Percentiles rank a stretch among this genome's conserved stretches.
Conservation (phyloP, 805 yeast species). For the Lipomyces starkeyi region DNA sequence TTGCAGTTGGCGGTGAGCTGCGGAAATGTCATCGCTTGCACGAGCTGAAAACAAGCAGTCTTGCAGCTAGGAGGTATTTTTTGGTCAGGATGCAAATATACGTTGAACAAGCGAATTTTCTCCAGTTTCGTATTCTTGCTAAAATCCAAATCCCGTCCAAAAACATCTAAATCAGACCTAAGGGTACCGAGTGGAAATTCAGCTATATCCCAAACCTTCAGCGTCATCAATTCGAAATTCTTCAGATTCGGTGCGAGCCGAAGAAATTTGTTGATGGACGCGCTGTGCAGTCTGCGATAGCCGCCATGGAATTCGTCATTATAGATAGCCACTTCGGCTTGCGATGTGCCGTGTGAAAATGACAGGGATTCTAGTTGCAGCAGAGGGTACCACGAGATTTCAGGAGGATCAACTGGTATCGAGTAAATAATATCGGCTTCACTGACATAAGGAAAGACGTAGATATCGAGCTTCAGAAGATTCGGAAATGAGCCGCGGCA, state of each 20-base stretch:
- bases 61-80: background rate
- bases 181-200: background rate
- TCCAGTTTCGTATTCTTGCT: background rate
- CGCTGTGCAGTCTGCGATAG: conserved; percentile 1
- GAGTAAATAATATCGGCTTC: conserved; percentile 1
- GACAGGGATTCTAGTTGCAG: background rate
- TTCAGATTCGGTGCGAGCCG: background rate
- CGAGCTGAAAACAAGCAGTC: background rate
- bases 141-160: background rate
- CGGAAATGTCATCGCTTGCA: background rate
- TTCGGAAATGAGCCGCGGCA: conserved; percentile 4
- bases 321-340: background rate
- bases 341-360: conserved; percentile 1
- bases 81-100: conserved; percentile 3
- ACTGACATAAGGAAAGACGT: conserved; percentile 2
- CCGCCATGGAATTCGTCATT: conserved; percentile 4
- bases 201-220: background rate
- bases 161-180: background rate
- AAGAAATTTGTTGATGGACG: conserved; percentile 1
- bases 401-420: background rate
- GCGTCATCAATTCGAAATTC: background rate
- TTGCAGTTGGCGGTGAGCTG: background rate
- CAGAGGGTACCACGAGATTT: background rate
- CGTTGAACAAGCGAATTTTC: background rate
- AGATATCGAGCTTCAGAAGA: conserved; percentile 3